Percentiles rank a stretch among this genome's conserved stretches.
Conservation (phyloP, 1,284 basidiomycete genomes). For the Austroboletus novae-zelandiae region DNA sequence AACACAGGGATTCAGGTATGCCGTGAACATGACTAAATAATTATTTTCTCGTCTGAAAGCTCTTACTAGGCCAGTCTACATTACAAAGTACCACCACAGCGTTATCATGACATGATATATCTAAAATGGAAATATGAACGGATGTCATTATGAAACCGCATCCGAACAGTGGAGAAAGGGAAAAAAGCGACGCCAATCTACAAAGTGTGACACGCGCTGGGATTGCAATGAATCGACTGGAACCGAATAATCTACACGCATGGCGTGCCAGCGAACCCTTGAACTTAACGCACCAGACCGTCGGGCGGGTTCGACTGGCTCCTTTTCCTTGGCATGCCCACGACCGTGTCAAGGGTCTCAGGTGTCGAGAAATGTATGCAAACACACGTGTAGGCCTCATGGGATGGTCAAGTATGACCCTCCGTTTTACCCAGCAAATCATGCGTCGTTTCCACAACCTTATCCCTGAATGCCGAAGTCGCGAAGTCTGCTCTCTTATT, state of each 20-base stretch:
- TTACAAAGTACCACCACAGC: neutral
- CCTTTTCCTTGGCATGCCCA: neutral
- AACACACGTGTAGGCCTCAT: constrained; percentile 15
- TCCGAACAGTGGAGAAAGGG: neutral
- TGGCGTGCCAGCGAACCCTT: neutral
- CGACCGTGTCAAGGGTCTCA: neutral
- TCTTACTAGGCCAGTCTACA: too few species aligned
- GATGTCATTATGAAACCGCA: neutral
- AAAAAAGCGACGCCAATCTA: too few species aligned
- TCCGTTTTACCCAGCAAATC: constrained; percentile 14
- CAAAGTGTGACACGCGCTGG: neutral
- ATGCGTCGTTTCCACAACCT: constrained; percentile 13
- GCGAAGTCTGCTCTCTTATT: constrained; percentile 22
- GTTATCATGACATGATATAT: neutral
- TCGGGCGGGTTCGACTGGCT: neutral
- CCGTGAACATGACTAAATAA: too few species aligned
- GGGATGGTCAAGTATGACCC: constrained; percentile 8
- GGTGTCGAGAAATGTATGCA: neutral
- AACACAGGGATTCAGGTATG: too few species aligned
- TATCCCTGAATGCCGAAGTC: constrained; percentile 20
- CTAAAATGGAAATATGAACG: neutral
- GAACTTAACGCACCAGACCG: neutral
- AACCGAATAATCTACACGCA: too few species aligned
- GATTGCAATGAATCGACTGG: neutral
- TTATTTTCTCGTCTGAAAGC: too few species aligned